phyloP scores from a whole-genome alignment of 345 rosid species.

The Cardamine chenopodiifolia region DNA sequence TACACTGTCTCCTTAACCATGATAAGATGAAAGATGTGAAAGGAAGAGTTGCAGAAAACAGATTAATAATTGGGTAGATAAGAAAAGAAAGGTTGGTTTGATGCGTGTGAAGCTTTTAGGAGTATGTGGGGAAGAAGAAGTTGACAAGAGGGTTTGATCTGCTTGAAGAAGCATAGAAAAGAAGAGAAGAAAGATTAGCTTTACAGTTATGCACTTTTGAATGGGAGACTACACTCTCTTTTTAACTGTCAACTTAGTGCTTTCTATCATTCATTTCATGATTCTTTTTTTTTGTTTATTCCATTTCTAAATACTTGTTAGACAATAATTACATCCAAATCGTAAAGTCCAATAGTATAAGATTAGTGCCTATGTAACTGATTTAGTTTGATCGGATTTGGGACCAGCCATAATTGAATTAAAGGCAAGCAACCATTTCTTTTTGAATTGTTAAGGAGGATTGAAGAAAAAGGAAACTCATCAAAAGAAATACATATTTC shows the following conservation, averaged over 20 bases:
- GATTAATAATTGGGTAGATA: constrained; percentile 6
- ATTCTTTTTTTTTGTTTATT: neutral
- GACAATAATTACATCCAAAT: too few species aligned
- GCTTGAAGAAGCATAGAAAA: constrained; percentile 22
- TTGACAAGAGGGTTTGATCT: constrained; percentile 29
- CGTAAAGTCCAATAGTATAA: too few species aligned
- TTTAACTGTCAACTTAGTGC: constrained; percentile 40
- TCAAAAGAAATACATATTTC: too few species aligned
- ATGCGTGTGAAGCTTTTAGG: constrained; percentile 29
- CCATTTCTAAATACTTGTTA: too few species aligned
- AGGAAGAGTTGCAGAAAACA: neutral
- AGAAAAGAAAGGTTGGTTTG: constrained; percentile 26
- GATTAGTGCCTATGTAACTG: too few species aligned
- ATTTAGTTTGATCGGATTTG: too few species aligned
- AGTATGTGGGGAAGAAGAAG: constrained; percentile 34
- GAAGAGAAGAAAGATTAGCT: neutral
- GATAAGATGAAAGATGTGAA: constrained; percentile 23
- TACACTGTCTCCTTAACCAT: constrained; percentile 76
- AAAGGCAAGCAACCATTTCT: too few species aligned
- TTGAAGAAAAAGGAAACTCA: too few species aligned
- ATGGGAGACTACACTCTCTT: constrained; percentile 33
- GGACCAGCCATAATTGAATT: too few species aligned
- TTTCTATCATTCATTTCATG: constrained; percentile 31
- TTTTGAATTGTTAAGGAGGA: too few species aligned
- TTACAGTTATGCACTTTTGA: constrained; percentile 36